A percentile compares a stretch with the other conserved stretches of the same genome.
These are phyloP conservation scores for Strigomonas culicis DNA, from an alignment of 208 protist genomes.

Conservation along the genomic window DNA sequence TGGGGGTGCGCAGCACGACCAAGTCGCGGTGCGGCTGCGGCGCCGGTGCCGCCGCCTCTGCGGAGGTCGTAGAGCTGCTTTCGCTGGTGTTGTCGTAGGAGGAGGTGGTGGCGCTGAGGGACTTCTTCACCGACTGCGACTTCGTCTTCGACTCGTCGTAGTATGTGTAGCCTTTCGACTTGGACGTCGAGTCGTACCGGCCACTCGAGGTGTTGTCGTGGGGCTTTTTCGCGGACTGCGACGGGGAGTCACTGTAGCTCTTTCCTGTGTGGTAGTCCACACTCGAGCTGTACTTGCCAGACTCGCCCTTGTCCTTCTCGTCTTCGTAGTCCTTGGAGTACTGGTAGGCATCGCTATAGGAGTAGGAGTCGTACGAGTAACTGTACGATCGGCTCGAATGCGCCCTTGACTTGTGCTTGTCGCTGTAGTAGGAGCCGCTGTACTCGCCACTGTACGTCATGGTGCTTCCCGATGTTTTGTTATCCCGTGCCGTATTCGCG, in stretches of 20 bases:
- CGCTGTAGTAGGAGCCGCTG: conserved; percentile 2
- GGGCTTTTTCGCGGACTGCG: conserved; percentile 6
- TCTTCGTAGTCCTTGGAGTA: conserved; percentile 4
- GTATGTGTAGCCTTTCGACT: conserved; percentile 3
- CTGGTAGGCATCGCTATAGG: conserved; percentile 16
- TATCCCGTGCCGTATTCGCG: too few relatives aligned
- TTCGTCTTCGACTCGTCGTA: not conserved
- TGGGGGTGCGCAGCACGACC: conserved; percentile 34
- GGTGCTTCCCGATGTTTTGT: not conserved
- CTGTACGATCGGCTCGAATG: not conserved
- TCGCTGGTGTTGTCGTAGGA: conserved; percentile 20
- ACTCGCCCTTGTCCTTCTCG: not conserved
- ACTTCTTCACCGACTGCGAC: conserved; percentile 8
- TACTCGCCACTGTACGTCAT: conserved; percentile 3
- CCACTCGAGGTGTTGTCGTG: conserved; percentile 9
- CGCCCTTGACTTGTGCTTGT: not conserved
- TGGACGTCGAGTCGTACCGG: not conserved
- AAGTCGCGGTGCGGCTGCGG: conserved; percentile 27
- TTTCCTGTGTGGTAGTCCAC: not conserved
- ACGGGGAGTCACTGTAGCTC: not conserved
- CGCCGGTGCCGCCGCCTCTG: not conserved
- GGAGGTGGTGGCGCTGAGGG: conserved; percentile 11
- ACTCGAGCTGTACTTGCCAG: not conserved
- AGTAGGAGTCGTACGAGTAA: conserved; percentile 8
- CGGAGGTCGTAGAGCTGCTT: conserved; percentile 8